Evolutionary conservation across 176 grass and related monocot genomes (phyloP), one percentile per base, ranked within the genome.

Genomic region (Leersia perrieri): DNA sequence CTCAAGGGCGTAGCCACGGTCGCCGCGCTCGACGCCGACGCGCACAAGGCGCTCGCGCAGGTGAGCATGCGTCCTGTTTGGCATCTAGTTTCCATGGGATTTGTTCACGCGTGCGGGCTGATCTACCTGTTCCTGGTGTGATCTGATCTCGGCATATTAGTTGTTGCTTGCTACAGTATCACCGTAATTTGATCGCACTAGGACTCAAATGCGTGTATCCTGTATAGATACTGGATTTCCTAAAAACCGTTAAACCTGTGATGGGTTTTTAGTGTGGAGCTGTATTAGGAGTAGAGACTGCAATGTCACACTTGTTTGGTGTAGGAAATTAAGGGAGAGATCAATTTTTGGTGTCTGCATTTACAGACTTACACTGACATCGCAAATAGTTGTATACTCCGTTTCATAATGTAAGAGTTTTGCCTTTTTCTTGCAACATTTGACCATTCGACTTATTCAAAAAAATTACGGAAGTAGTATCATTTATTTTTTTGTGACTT

Each of bases 1-100:
- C 91, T 99, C 44, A 96, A 96, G 88, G 97, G 97, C 44, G 93
- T 99, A 33, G 90, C 86, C 67, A 96, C 87, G 4, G 70, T 99
- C 36, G 93, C 97, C 3, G 97, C 97, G 10, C 90, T 99, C 25
- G 97, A 99, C 38, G 90, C 93, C 3, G 97, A 99, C 41, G 97
- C 93, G 27, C 93, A 99, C 80, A 76, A 93, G 72, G 80, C 75
- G 62, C 93, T 99, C 26, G 90, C 97, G 34, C 93, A 99, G 97
- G 97, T 97, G 68, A 81, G 62, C 27, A 6, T 65, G 36, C 40
- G 62, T 44, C 29, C 33, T 12, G 15, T 7, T 65, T 33, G 28
- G 20, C 29, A 18, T 51, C 11, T 68, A 23, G 49, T 86, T 88
- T 66, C 18, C 34, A 20, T 86, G n/a, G 38, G 35, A 85, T 72